phyloP scores from a whole-genome alignment of 148 eudicot species.

The Drosera capensis region DNA sequence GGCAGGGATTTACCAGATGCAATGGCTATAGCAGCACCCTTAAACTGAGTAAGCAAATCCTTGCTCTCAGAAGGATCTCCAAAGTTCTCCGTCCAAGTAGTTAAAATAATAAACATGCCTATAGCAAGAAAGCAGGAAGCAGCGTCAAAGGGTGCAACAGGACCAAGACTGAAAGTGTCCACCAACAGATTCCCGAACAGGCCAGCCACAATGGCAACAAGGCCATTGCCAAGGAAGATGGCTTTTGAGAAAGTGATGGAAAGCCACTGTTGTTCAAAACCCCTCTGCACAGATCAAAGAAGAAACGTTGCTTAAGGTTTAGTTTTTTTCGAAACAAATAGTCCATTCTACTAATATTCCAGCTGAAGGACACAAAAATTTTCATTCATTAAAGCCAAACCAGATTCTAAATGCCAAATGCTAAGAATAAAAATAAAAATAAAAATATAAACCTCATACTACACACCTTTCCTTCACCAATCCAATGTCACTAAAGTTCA shows the following conservation, averaged over 20 bases:
- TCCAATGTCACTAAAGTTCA: too few relatives aligned
- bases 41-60: slow-evolving; percentile 83
- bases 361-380: too few relatives aligned
- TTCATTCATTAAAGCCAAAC: too few relatives aligned
- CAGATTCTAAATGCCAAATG: too few relatives aligned
- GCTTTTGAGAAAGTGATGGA: slow-evolving; percentile 95
- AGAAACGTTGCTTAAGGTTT: neutral
- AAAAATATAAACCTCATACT: too few relatives aligned
- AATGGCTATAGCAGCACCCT: slow-evolving; percentile 85
- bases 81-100: slow-evolving; percentile 88
- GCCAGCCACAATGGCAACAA: slow-evolving; percentile 82
- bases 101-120: slow-evolving; percentile 73
- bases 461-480: too few relatives aligned
- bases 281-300: slow-evolving; percentile 40
- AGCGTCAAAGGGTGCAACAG: slow-evolving; percentile 98
- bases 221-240: slow-evolving; percentile 90
- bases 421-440: too few relatives aligned
- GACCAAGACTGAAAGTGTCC: slow-evolving; percentile 52
- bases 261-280: slow-evolving; percentile 88
- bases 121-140: slow-evolving; percentile 82
- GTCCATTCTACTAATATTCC: too few relatives aligned
- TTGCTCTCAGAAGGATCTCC: slow-evolving; percentile 93
- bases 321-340: too few relatives aligned
- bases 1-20: slow-evolving; percentile 63
- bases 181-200: slow-evolving; percentile 84